Conservation (phyloP, 441 rosid species). For the Jatropha multifida region DNA sequence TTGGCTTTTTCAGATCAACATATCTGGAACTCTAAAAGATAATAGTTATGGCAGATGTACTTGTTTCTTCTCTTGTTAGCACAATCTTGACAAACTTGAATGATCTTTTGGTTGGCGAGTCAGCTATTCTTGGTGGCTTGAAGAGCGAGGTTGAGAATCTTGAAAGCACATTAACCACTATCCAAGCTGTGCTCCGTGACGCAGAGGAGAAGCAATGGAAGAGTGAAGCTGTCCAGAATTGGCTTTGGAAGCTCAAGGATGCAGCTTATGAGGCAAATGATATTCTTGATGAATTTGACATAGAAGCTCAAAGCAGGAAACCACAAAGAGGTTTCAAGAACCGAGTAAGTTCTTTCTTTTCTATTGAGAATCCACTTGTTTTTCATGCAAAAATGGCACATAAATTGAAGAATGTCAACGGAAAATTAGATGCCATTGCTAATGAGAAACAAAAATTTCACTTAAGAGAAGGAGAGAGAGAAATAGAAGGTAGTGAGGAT, state of each 20-base stretch:
- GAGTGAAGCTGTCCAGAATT: not conserved
- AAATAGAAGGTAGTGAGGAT: not conserved
- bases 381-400: constrained; percentile 5
- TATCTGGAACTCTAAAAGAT: not conserved
- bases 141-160: not conserved
- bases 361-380: not conserved
- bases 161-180: not conserved
- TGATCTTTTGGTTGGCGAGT: not conserved
- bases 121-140: not conserved
- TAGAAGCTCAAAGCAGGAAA: not conserved
- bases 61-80: not conserved
- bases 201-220: constrained; percentile 17
- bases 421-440: constrained; percentile 7
- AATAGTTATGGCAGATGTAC: not conserved
- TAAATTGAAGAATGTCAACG: not conserved
- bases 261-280: constrained; percentile 17
- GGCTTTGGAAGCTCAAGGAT: constrained; percentile 10
- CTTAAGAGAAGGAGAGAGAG: not conserved
- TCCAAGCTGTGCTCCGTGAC: constrained; percentile 18
- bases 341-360: not conserved
- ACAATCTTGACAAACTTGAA: constrained; percentile 3
- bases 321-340: not conserved
- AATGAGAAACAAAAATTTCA: not conserved
- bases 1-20: not conserved
- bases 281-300: constrained; percentile 10